phyloP scores from a whole-genome alignment of 2,329 filamentous ascomycete genomes.

The Cytospora chrysosperma region DNA sequence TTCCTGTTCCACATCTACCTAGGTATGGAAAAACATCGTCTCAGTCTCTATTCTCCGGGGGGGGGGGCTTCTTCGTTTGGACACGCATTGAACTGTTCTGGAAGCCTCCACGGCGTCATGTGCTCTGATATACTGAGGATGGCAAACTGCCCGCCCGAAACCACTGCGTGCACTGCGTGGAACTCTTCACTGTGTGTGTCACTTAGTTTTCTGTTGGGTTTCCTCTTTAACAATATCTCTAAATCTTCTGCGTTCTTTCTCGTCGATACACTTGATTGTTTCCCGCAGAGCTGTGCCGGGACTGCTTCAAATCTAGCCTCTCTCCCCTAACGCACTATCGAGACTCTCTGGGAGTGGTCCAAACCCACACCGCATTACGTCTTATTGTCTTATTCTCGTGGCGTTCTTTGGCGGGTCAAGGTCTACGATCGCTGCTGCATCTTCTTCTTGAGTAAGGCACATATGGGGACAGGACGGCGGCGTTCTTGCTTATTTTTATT shows the following conservation, averaged over 20 bases:
- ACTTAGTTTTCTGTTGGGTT: too few species aligned
- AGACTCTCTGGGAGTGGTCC: not conserved
- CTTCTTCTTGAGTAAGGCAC: not conserved
- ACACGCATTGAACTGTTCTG: too few species aligned
- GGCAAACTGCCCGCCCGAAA: too few species aligned
- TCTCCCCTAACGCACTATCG: not conserved
- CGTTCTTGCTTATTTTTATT: not conserved
- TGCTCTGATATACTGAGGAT: too few species aligned
- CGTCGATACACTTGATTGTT: too few species aligned
- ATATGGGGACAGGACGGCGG: too few species aligned
- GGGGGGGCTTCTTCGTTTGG: too few species aligned
- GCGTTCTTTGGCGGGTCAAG: not conserved
- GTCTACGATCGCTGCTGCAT: not conserved
- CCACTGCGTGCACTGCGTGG: too few species aligned
- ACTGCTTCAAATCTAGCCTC: not conserved
- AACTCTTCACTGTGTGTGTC: too few species aligned
- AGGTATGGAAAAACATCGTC: not conserved
- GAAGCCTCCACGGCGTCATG: too few species aligned
- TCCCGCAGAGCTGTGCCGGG: not conserved
- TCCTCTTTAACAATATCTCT: too few species aligned
- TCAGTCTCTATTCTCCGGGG: not conserved
- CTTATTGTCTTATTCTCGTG: not conserved
- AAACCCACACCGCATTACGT: not conserved
- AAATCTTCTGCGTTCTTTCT: too few species aligned
- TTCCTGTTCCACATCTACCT: not conserved